A percentile compares a stretch with the other conserved stretches of the same genome.
Conservation (phyloP, 129 eudicot species). For the Escallonia rubra region DNA sequence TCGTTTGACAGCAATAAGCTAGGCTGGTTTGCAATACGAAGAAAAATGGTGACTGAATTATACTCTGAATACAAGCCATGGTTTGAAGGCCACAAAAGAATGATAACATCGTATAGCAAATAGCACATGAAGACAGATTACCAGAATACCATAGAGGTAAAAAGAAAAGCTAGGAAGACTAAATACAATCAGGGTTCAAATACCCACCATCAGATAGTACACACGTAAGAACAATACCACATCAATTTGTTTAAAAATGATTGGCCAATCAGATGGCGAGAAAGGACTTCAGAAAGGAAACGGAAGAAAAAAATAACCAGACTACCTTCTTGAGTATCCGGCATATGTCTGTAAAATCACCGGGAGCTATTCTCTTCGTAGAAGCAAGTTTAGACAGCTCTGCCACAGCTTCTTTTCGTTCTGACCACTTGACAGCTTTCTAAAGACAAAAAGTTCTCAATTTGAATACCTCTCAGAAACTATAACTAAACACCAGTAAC, state of each 20-base stretch:
- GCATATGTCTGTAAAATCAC: constrained; percentile 92
- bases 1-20: not conserved
- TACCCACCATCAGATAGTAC: not conserved
- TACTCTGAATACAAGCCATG: not conserved
- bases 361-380: constrained; percentile 91
- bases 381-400: constrained; percentile 97
- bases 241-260: no score
- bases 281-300: no score
- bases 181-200: not conserved
- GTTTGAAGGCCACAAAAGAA: not conserved
- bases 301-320: not conserved
- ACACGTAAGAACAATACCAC: no score
- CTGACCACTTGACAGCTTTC: constrained; percentile 99
- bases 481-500: not conserved
- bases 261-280: no score
- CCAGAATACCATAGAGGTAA: not conserved
- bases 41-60: not conserved
- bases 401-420: constrained; percentile 94
- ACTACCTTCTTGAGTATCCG: constrained; percentile 89
- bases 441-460: constrained; percentile 15
- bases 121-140: not conserved
- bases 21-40: not conserved
- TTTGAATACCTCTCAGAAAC: not conserved
- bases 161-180: no score
- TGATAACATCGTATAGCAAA: not conserved